These are phyloP conservation scores for Candida pini DNA, from an alignment of 805 yeast species.

Conservation along the genomic window DNA sequence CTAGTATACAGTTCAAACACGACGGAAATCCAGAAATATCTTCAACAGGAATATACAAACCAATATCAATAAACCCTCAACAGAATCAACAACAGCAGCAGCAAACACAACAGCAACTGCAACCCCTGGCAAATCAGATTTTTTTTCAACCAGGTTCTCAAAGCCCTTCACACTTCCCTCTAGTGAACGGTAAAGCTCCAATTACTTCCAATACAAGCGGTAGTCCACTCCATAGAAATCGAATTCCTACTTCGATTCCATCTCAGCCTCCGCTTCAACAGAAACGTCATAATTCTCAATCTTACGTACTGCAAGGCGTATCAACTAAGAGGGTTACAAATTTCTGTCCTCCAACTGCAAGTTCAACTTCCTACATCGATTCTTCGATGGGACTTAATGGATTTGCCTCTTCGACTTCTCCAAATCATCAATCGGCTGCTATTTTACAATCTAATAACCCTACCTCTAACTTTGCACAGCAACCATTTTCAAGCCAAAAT, in stretches of 20 bases:
- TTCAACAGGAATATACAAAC: background rate
- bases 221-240: slow-evolving; percentile 4
- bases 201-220: background rate
- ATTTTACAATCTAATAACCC: too few relatives aligned
- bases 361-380: too few relatives aligned
- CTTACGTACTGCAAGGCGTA: slow-evolving; percentile 15
- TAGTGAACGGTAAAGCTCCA: too few relatives aligned
- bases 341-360: slow-evolving; percentile 2
- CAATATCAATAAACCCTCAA: background rate
- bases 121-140: background rate
- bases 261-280: slow-evolving; percentile 22
- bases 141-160: background rate
- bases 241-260: slow-evolving; percentile 12
- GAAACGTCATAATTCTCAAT: slow-evolving; percentile 28
- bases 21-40: background rate
- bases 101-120: background rate
- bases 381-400: too few relatives aligned
- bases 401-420: too few relatives aligned
- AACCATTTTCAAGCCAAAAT: too few relatives aligned
- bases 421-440: too few relatives aligned
- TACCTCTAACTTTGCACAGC: too few relatives aligned
- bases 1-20: too few relatives aligned
- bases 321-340: slow-evolving; percentile 21
- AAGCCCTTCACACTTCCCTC: too few relatives aligned
- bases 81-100: background rate